Conservation (phyloP, 371 early-diverging fungal genomes). For the Mortierella sp. region DNA sequence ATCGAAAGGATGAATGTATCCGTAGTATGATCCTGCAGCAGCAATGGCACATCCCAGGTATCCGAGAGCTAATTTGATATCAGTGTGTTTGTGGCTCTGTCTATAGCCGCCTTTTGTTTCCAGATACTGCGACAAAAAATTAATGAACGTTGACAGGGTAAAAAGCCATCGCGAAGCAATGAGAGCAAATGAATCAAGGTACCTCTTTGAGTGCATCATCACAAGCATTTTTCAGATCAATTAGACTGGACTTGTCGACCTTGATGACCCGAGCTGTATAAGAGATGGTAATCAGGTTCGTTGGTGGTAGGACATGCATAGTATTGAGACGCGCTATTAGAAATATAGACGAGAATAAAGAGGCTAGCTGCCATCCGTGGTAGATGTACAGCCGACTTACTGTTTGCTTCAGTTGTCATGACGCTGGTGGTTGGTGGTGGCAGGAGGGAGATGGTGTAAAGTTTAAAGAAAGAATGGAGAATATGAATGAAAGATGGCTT, state of each 20-base stretch:
- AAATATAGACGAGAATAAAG: not conserved
- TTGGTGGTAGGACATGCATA: not conserved
- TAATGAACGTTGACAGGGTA: slow-evolving; percentile 12
- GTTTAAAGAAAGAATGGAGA: not conserved
- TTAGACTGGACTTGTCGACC: slow-evolving; percentile 53
- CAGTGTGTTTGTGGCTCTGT: slow-evolving; percentile 55
- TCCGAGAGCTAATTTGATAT: slow-evolving; percentile 46
- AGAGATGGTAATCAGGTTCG: not conserved
- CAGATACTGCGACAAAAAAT: slow-evolving; percentile 31
- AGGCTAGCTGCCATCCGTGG: not conserved
- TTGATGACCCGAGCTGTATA: slow-evolving; percentile 45
- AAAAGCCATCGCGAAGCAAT: not conserved
- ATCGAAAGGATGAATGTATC: slow-evolving; percentile 52
- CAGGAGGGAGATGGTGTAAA: not conserved
- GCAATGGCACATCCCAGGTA: slow-evolving; percentile 47
- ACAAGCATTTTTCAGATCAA: slow-evolving; percentile 53
- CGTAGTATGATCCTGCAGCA: slow-evolving; percentile 56
- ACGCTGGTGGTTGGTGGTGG: not conserved
- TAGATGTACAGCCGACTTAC: slow-evolving; percentile 9
- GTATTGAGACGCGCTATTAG: not conserved
- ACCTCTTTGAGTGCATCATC: slow-evolving; percentile 56
- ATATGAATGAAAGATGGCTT: not conserved
- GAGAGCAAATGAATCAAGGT: not conserved
- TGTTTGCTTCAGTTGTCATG: slow-evolving; percentile 35
- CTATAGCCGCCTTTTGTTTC: slow-evolving; percentile 44